Conservation (phyloP, 441 rosid species). For the Raphanus hybrid region DNA sequence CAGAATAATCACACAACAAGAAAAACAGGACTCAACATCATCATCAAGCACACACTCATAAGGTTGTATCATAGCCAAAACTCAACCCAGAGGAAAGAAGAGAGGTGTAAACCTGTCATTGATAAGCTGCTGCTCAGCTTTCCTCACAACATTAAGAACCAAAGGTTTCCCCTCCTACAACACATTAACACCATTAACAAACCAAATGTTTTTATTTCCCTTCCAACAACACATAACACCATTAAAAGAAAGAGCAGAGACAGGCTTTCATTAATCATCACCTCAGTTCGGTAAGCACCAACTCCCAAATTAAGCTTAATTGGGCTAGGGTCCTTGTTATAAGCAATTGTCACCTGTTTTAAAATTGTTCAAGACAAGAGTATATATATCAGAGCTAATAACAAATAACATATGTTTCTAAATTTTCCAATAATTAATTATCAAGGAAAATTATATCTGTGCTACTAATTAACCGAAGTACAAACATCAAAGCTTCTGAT, state of each 20-base stretch:
- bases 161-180: conserved; percentile 95
- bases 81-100: not conserved
- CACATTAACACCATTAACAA: conserved; percentile 6
- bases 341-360: conserved; percentile 80
- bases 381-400: not conserved
- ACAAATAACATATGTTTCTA: not conserved
- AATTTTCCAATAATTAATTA: not conserved
- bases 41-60: conserved; percentile 1
- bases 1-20: not conserved
- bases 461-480: not conserved
- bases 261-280: conserved; percentile 27
- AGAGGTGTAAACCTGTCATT: conserved; percentile 61
- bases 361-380: not conserved
- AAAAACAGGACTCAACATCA: conserved; percentile 17
- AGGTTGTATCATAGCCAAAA: not conserved
- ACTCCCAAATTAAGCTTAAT: conserved; percentile 93
- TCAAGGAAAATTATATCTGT: not conserved
- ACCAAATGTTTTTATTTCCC: not conserved
- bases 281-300: conserved; percentile 98
- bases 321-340: conserved; percentile 92
- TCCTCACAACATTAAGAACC: conserved; percentile 89
- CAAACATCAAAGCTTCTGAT: not conserved
- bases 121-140: conserved; percentile 88
- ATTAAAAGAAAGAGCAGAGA: not conserved
- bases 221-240: not conserved